Base-by-base conservation (phyloP, 208 protist species). In the Strigomonas culicis region DNA sequence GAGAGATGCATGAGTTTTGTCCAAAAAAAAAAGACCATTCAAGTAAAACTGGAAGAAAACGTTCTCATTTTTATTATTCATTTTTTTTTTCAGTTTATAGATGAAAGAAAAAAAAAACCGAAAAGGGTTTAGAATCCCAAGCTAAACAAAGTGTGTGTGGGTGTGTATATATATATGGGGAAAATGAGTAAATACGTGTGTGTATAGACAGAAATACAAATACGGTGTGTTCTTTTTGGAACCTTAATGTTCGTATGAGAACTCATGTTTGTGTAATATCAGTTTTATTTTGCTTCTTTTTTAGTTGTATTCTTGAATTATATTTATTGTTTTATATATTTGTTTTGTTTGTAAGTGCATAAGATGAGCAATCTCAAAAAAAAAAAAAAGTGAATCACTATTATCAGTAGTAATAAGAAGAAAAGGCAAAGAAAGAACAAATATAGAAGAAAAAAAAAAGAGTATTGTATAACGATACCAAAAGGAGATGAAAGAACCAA, bases 361-460 rank as follows among this genome's bases (percentile, higher is more conserved):
- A 50, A 46, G 22, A 19, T 6, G 24, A 31, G n/a, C 25, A 21
- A 25, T 31, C 58, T 36, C 13, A 19, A 6, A 3, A 21, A 44
- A 39, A 68, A 49, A 57, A 55, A 21, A 55, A 31, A 67, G 32
- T 41, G 47, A 66, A 49, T 15, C 58, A 50, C 2, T 30, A 21
- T 43, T 30, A 49, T 62, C 13, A n/a, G 50, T 56, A 22, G 50
- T 19, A 10, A 10, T 39, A 49, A 15, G 3, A 49, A 49, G 4
- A 49, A 49, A 21, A 49, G 17, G n/a, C 4, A 49, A 49, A 49
- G 10, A 49, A 24, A n/a, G 17, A 6, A 21, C 10, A 49, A 49
- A 49, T 4, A 49, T 4, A 49, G 43, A 49, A 21, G 43, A 49
- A 49, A 49, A 49, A 49, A n/a, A 49, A 13, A 49, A 21, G n/a